Percentiles rank a stretch among this genome's conserved stretches.
phyloP scores from a whole-genome alignment of 2,329 filamentous ascomycete species.

The Aspergillus arachidicola region DNA sequence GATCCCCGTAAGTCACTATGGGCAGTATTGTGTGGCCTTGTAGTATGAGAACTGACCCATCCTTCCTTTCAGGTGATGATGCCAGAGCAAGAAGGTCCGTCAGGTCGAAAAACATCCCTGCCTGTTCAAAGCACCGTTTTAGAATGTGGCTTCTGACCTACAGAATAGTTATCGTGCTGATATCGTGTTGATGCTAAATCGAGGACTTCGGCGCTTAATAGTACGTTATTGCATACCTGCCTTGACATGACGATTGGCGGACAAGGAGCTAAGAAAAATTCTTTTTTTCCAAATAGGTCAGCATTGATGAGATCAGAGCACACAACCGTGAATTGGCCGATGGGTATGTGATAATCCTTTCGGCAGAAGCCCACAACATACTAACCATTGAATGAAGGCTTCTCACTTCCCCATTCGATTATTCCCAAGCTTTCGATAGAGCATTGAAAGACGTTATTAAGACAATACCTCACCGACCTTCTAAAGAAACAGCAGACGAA shows the following conservation, averaged over 20 bases:
- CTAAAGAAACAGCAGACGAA: constrained; percentile 76
- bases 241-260: not conserved
- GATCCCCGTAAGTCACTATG: constrained; percentile 72
- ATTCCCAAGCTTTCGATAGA: constrained; percentile 81
- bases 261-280: constrained; percentile 9
- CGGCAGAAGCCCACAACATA: not conserved
- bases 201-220: constrained; percentile 60
- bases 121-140: not conserved
- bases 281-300: constrained; percentile 53
- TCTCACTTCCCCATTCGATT: constrained; percentile 85
- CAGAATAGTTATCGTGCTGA: constrained; percentile 79
- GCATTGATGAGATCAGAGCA: constrained; percentile 86
- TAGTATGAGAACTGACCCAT: constrained; percentile 8
- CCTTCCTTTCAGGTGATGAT: constrained; percentile 56
- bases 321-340: constrained; percentile 83
- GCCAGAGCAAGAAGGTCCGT: constrained; percentile 57
- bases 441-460: constrained; percentile 87
- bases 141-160: constrained; percentile 17
- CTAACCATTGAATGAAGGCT: constrained; percentile 51
- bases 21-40: not conserved
- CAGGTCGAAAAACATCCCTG: constrained; percentile 3
- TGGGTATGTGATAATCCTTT: constrained; percentile 44
- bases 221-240: constrained; percentile 37
- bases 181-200: constrained; percentile 75
- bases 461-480: constrained; percentile 73